Base-by-base conservation (phyloP, 768 basidiomycete species). In the Tricholoma bakamatsutake region DNA sequence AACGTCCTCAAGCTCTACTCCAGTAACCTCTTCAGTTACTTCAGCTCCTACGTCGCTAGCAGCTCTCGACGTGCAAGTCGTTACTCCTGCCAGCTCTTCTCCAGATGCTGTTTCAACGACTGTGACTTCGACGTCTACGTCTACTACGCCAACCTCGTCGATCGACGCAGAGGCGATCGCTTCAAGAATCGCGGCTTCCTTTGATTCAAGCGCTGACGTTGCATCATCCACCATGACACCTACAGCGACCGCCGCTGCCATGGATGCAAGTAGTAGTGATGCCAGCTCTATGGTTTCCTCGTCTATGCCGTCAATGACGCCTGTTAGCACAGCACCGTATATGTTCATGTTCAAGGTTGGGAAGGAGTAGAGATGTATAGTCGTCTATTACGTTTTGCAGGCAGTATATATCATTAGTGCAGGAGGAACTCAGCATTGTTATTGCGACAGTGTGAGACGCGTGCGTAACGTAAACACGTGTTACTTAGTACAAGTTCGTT, bases 321-420 rank as follows among this genome's bases (percentile, higher is more conserved):
- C 69, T 24, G 63, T 68, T 24, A 64, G 63, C 30, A 73, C 72
- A 15, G 71, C 66, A 33, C 74, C 69, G 7, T 75, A 75, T 57
- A 60, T 64, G 57, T 76, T 72, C 72, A 68, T 64, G 61, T 77
- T 77, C 65, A 67, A 56, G 24, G 54, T 50, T 50, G 10, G 57
- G 37, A 60, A 61, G 45, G 50, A 56, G 50, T 60, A 57, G 55
- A 53, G 28, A 13, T 46, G 37, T 27, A 28, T 42, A 56, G 33
- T 3, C 21, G 3, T 24, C 2, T 24, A 24, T 24, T 24, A 24
- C 21, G 21, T 24, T 24, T 24, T 24, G 21, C 21, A 24, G 3
- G 3, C 3, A 24, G 21, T 24, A 24, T 24, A 24, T 24, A 24
- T 1, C 21, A 24, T 24, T 3, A 24, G 21, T 24, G 21, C 21